Base-by-base conservation (phyloP, 2,329 filamentous ascomycete genomes). In the Fusarium newnesense region DNA sequence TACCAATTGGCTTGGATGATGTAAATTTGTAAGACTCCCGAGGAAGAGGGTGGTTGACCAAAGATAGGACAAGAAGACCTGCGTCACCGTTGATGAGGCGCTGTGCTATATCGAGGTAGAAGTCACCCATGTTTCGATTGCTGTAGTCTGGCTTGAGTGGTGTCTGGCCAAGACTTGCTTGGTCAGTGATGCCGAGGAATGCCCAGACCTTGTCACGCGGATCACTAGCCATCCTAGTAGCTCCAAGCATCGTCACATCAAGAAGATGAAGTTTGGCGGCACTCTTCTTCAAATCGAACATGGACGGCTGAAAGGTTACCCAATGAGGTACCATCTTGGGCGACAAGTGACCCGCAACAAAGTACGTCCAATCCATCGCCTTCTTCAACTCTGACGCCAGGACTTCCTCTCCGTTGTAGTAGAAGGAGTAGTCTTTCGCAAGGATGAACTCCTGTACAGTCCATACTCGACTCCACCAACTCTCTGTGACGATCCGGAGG, bases 381-480 rank as follows among this genome's bases (percentile, higher is more conserved):
- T 69, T 70, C n/a, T 69, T 52, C 5, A 69, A 16, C 6, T 69
- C 40, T 9, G 26, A 19, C 1, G n/a, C 15, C 2, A 43, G 44
- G 0, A 70, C 28, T 28, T 64, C 37, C 3, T 43, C 46, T 2
- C 67, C 67, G 2, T 69, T 28, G 21, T 70, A 70, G 1, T 59
- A 64, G 16, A 70, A 70, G 1, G 59, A 28, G n/a, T 60, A 64
- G 2, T 70, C 53, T 8, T 44, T 69, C 9, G 65, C 52, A 2
- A 70, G 67, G 3, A 69, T 69, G 16, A 70, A 70, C 42, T 70
- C 67, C 1, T 69, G 64, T 6, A 69, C 67, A 15, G 67, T 69
- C 67, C 64, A 70, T 5, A 69, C 67, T 30, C 67, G 26, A 7
- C 67, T 70, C 67, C 67, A 70, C 67, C 67, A 70, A 11, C 67